A percentile compares a stretch with the other conserved stretches of the same genome.
These are phyloP conservation scores for Triadica sebifera DNA, from an alignment of 345 rosid species.

Conservation along the genomic window DNA sequence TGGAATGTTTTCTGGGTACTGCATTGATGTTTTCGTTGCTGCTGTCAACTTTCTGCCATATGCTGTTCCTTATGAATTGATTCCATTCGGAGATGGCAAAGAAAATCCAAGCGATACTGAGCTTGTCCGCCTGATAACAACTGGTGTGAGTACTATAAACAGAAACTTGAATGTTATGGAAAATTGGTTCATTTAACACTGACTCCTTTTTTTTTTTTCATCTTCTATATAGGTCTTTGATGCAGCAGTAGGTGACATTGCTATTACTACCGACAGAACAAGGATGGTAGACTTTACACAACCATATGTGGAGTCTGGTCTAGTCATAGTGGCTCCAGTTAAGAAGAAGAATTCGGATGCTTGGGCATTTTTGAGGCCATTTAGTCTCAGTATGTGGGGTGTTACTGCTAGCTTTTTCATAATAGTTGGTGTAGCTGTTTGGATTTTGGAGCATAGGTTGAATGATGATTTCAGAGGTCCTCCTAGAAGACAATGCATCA, in stretches of 20 bases:
- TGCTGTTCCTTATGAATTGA: constrained; percentile 69
- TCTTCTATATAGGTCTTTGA: constrained; percentile 20
- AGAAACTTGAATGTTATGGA: not conserved
- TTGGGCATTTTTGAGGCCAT: constrained; percentile 32
- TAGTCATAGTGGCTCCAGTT: constrained; percentile 32
- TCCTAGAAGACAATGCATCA: constrained; percentile 28
- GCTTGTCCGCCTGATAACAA: constrained; percentile 23
- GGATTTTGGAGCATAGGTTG: constrained; percentile 31
- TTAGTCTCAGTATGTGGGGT: constrained; percentile 23
- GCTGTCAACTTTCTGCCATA: constrained; percentile 79
- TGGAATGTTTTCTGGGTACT: constrained; percentile 66
- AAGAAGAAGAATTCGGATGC: constrained; percentile 17
- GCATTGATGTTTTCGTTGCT: constrained; percentile 79
- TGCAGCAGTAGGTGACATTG: constrained; percentile 28
- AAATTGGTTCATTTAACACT: not conserved
- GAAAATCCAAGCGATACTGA: constrained; percentile 24
- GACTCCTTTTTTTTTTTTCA: not conserved
- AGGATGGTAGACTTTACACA: constrained; percentile 31
- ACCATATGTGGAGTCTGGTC: constrained; percentile 29
- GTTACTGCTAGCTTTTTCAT: constrained; percentile 25
- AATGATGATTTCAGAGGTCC: constrained; percentile 35
- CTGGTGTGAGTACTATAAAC: constrained; percentile 22
- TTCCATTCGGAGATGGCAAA: constrained; percentile 47
- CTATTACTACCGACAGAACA: constrained; percentile 27
- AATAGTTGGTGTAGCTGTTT: constrained; percentile 24